phyloP scores from a whole-genome alignment of 129 eudicot genomes.

The carrot (Daucus carota) region DH1_v3.0 NC_030389.2:740501-741000 shows the following conservation, averaged over 20 bases:
- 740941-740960: slow-evolving; percentile 4
- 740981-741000: slow-evolving; percentile 14
- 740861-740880: not conserved
- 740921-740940: not conserved
- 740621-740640: not conserved
- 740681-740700: not conserved
- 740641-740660: not conserved
- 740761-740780: not conserved
- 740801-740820: not conserved
- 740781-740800: not conserved
- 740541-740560: not conserved
- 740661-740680: not conserved
- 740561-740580: not conserved
- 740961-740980: slow-evolving; percentile 21
- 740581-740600: not conserved
- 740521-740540: slow-evolving; percentile 1
- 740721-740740: too few relatives aligned
- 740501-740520: not conserved
- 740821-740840: not conserved
- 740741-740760: not conserved
- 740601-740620: not conserved
- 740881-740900: not conserved
- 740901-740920: not conserved
- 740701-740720: too few relatives aligned
- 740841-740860: not conserved